Evolutionary conservation across 805 yeast genomes (phyloP), one percentile per base, ranked within the genome.

Genomic region (Saccharomycopsis fermentans): DNA sequence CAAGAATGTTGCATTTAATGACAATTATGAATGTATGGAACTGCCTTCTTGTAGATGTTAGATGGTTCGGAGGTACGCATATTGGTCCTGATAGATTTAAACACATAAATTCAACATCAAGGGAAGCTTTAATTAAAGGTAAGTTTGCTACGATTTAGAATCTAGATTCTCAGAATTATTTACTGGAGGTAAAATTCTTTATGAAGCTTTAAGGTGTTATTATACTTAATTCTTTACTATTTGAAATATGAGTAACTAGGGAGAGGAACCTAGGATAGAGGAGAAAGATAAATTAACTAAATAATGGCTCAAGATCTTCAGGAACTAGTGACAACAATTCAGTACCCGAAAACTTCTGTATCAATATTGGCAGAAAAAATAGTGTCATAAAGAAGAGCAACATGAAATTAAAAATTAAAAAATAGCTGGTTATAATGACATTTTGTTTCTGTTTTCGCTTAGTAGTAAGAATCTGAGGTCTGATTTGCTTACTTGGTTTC

Each of bases 51-150:
- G 72, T 61, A 3, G 59, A 89, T 85, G 81, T 87, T 36, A 73
- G 99, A 61, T 92, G 97, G 97, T 94, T 80, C 69, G 97, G 96
- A 17, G 99, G 99, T 4, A 77, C 79, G 0, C 96, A 86, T 63
- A 71, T 94, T 24, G 99, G 99, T 0, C 94, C 98, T 0, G 97
- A 89, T 70, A 75, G 96, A 62, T 94, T 94, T 74, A 90, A 87
- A 65, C 98, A 94, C 69, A 94, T 94, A 59, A 94, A 92, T 67
- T 77, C 90, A 3, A 81, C 90, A 1, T 91, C 97, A 0, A 76
- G 97, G 66, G 94, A 90, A 55, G 97, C 92, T 0, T 77, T 94
- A 0, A 71, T 82, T 1, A 78, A 74, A 56, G 95, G 89, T 2
- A 82, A 82, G 0, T 81, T 84, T 63, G 67, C 58, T 4, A 32